These are phyloP conservation scores for Amylocarpus encephaloides DNA, from an alignment of 2,329 filamentous ascomycete genomes.

Conservation along the genomic window DNA sequence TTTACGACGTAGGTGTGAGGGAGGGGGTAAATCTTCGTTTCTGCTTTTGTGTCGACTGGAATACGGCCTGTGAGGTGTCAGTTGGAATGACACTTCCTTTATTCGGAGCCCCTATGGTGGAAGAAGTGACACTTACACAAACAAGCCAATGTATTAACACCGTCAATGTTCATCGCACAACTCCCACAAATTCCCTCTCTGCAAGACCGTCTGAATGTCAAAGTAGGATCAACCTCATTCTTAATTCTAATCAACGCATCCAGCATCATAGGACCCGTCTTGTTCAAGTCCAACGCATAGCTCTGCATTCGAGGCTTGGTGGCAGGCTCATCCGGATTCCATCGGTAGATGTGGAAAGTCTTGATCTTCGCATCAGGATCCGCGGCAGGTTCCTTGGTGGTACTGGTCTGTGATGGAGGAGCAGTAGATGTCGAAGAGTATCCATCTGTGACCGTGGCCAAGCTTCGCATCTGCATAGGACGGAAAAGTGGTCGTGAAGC, in stretches of 20 bases:
- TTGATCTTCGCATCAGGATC: slow-evolving; percentile 67
- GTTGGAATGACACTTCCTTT: slow-evolving; percentile 18
- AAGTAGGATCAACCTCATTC: slow-evolving; percentile 94
- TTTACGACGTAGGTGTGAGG: slow-evolving; percentile 99
- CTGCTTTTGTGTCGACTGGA: slow-evolving; percentile 69
- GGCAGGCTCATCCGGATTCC: slow-evolving; percentile 88
- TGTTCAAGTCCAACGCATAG: slow-evolving; percentile 94
- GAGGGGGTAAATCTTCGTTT: slow-evolving; percentile 93
- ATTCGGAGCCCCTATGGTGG: background rate
- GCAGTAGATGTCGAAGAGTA: slow-evolving; percentile 3
- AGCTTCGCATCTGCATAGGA: slow-evolving; percentile 14
- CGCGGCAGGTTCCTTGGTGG: slow-evolving; percentile 41
- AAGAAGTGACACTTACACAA: slow-evolving; percentile 63
- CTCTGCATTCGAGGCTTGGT: slow-evolving; percentile 94
- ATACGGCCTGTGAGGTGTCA: slow-evolving; percentile 69
- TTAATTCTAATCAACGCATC: slow-evolving; percentile 97
- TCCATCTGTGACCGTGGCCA: slow-evolving; percentile 18
- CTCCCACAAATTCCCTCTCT: slow-evolving; percentile 97
- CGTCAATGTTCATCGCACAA: slow-evolving; percentile 99
- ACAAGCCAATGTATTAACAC: slow-evolving; percentile 95
- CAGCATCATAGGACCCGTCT: slow-evolving; percentile 97
- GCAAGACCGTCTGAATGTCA: slow-evolving; percentile 94
- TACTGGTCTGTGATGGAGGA: slow-evolving; percentile 19
- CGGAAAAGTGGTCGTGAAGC: slow-evolving; percentile 17
- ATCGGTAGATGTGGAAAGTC: slow-evolving; percentile 98